Conservation (phyloP, 2,329 filamentous ascomycete genomes). For the Fusarium musae region DNA sequence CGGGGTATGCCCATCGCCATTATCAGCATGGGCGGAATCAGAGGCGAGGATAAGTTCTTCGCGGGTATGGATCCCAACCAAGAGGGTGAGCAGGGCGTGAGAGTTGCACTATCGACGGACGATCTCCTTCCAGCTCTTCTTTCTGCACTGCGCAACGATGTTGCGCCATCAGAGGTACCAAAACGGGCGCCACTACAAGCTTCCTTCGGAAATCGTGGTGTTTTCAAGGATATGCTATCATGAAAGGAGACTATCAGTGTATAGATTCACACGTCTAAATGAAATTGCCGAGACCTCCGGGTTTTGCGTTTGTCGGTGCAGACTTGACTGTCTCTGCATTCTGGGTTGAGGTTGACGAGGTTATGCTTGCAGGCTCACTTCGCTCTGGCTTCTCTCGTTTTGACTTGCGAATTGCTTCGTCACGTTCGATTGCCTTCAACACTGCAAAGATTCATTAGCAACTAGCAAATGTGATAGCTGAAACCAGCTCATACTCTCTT, state of each 20-base stretch:
- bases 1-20: slow-evolving; percentile 87
- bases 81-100: slow-evolving; percentile 62
- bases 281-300: slow-evolving; percentile 58
- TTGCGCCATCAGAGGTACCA: slow-evolving; percentile 10
- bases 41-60: slow-evolving; percentile 81
- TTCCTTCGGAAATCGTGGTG: slow-evolving; percentile 40
- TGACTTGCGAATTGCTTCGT: slow-evolving; percentile 64
- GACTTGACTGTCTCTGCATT: slow-evolving; percentile 35
- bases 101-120: slow-evolving; percentile 68
- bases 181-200: slow-evolving; percentile 21
- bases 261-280: slow-evolving; percentile 54
- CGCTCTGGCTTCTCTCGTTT: slow-evolving; percentile 54
- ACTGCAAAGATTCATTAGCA: slow-evolving; percentile 57
- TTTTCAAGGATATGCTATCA: slow-evolving; percentile 71
- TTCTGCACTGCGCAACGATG: slow-evolving; percentile 56
- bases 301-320: slow-evolving; percentile 42
- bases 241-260: slow-evolving; percentile 48
- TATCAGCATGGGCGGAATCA: slow-evolving; percentile 85
- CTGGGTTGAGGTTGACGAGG: slow-evolving; percentile 11
- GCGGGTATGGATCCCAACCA: slow-evolving; percentile 63
- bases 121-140: slow-evolving; percentile 67
- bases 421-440: slow-evolving; percentile 72
- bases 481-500: slow-evolving; percentile 71
- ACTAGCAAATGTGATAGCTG: neutral
- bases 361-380: slow-evolving; percentile 32